A percentile compares a stretch with the other conserved stretches of the same genome.
Conservation (phyloP, 2,329 filamentous ascomycete species). For the Penicillium olsonii region DNA sequence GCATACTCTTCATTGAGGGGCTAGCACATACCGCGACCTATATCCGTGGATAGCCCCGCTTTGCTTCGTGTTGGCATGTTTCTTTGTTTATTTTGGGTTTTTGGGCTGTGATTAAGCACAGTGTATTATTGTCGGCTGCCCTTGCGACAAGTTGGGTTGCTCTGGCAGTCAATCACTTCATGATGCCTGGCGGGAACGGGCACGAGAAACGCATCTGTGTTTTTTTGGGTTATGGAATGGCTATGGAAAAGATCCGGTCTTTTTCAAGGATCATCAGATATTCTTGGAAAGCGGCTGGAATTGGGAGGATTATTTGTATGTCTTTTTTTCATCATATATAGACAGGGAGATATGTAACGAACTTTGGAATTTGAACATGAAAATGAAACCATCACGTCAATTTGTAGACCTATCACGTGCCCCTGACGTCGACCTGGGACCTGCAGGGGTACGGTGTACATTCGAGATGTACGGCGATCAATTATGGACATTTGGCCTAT, state of each 20-base stretch:
- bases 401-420: slow-evolving; percentile 9
- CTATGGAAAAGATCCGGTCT: slow-evolving; percentile 7
- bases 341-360: slow-evolving; percentile 10
- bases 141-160: slow-evolving; percentile 8
- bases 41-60: neutral
- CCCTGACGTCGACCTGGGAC: slow-evolving; percentile 5
- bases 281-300: slow-evolving; percentile 17
- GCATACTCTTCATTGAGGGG: slow-evolving; percentile 3
- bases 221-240: neutral
- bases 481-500: neutral
- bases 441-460: neutral
- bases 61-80: slow-evolving; percentile 1
- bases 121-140: slow-evolving; percentile 18
- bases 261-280: slow-evolving; percentile 19
- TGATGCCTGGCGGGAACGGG: slow-evolving; percentile 24
- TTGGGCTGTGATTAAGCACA: slow-evolving; percentile 3
- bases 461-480: neutral
- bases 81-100: neutral
- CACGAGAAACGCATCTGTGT: slow-evolving; percentile 10
- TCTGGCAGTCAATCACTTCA: slow-evolving; percentile 10
- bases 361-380: slow-evolving; percentile 6
- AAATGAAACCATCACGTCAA: no score
- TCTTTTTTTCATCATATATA: slow-evolving; percentile 7
- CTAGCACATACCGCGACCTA: slow-evolving; percentile 6
- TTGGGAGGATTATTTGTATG: slow-evolving; percentile 2